phyloP scores from a whole-genome alignment of 78 protist species.

The Speleostelium caveatum region DNA sequence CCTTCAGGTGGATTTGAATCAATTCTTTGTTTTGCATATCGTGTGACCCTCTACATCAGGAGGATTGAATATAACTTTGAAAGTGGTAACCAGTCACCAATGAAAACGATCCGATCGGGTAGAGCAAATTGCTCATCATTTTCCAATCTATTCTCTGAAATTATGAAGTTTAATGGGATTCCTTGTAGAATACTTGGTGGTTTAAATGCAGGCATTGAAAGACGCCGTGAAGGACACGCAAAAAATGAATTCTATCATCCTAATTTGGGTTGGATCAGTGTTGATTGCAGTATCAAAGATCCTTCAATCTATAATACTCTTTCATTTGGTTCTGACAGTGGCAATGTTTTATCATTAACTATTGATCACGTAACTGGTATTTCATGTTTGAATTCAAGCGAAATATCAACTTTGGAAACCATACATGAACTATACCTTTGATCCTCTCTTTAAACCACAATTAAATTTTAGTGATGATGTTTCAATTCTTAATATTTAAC shows the following conservation, averaged over 20 bases:
- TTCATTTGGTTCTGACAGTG: not conserved
- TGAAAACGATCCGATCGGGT: not conserved
- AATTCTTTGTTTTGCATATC: not conserved
- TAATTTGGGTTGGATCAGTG: not conserved
- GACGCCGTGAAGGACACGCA: not conserved
- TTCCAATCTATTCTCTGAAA: not conserved
- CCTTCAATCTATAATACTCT: not conserved
- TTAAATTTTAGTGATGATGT: too few relatives aligned
- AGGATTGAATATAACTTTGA: not conserved
- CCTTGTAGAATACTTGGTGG: constrained; percentile 7
- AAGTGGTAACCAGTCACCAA: not conserved
- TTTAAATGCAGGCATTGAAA: not conserved
- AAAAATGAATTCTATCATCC: constrained; percentile 11
- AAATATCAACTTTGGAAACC: too few relatives aligned
- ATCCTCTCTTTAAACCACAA: too few relatives aligned
- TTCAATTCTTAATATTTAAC: too few relatives aligned
- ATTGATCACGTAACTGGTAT: too few relatives aligned
- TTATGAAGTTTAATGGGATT: not conserved
- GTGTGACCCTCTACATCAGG: not conserved
- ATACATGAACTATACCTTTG: too few relatives aligned
- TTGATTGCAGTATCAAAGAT: not conserved
- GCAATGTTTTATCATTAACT: not conserved
- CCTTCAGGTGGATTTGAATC: not conserved
- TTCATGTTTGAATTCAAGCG: too few relatives aligned
- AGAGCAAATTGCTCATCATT: constrained; percentile 5